A percentile compares a stretch with the other conserved stretches of the same genome.
phyloP scores from a whole-genome alignment of 2,329 filamentous ascomycete species.

The Nectriaceae sp. region DNA sequence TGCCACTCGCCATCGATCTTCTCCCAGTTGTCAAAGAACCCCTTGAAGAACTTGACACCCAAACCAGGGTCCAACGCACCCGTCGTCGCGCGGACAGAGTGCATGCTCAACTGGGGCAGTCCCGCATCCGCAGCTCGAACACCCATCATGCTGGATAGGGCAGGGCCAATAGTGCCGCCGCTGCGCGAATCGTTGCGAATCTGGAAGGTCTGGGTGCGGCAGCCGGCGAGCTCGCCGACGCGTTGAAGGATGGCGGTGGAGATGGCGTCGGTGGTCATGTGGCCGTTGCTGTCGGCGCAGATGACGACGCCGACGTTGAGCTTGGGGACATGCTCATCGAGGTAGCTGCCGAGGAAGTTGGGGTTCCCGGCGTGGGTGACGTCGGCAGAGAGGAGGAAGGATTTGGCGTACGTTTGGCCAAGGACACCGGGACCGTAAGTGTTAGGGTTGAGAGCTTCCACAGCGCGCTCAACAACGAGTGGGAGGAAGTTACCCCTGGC shows the following conservation, averaged over 20 bases:
- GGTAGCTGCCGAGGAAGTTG: slow-evolving; percentile 84
- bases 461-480: slow-evolving; percentile 75
- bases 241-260: slow-evolving; percentile 79
- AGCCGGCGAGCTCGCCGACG: slow-evolving; percentile 72
- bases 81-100: slow-evolving; percentile 86
- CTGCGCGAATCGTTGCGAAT: slow-evolving; percentile 89
- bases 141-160: slow-evolving; percentile 79
- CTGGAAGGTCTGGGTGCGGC: slow-evolving; percentile 83
- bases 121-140: slow-evolving; percentile 85
- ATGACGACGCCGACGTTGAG: slow-evolving; percentile 87
- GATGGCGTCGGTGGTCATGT: slow-evolving; percentile 93
- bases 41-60: slow-evolving; percentile 85
- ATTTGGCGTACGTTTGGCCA: slow-evolving; percentile 84
- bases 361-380: slow-evolving; percentile 94
- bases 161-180: slow-evolving; percentile 94
- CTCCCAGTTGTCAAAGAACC: slow-evolving; percentile 86
- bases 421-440: slow-evolving; percentile 62
- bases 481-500: slow-evolving; percentile 88
- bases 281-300: slow-evolving; percentile 81
- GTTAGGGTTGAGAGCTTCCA: slow-evolving; percentile 64
- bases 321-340: slow-evolving; percentile 81
- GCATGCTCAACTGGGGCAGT: slow-evolving; percentile 91
- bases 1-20: slow-evolving; percentile 73
- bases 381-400: slow-evolving; percentile 89
- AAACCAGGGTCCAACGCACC: slow-evolving; percentile 84